Base-by-base conservation (phyloP, 2,329 filamentous ascomycete species). In the Purpureocillium lavendulum region DNA sequence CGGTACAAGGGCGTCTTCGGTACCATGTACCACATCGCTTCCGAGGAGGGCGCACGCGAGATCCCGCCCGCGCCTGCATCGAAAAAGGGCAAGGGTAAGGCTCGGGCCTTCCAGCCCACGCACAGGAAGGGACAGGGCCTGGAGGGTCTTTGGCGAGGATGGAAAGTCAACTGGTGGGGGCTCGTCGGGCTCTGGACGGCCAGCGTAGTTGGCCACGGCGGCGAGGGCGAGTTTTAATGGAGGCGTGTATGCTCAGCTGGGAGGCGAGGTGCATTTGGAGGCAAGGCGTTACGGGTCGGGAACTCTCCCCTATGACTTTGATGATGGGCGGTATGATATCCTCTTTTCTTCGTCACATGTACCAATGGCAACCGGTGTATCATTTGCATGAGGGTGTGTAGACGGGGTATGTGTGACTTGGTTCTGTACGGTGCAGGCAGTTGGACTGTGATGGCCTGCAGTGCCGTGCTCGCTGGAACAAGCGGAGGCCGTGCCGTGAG, bases 1-100 rank as follows among this genome's bases (percentile, higher is more conserved):
- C 77, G 77, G 4, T 98, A 95, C 59, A 71, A 77, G 28, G 92
- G 92, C n/a, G 72, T 95, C 2, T 59, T 92, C n/a, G 86, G 87
- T 3, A 96, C 90, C 3, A 89, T 96, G 75, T 90, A 87, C 70
- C 77, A 77, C 44, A 92, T 98, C 45, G 73, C 85, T 1, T 74
- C 82, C 29, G 85, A 94, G 52, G 92, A 98, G 59, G 92, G 92
- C 7, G 70, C 69, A 43, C 67, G 77, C 8, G 61, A 71, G 48
- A 60, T 70, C 30, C 51, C 65, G 36, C 50, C 60, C 36, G 47
- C 53, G 41, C 44, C 61, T 46, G 43, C 55, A 30, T 47, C 59
- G 49, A 58, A 55, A 43, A 57, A 57, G 41, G 53, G 47, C 47
- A 57, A 59, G 50, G 41, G 41, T 26, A 53, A 60, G 49, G 49